Conservation (phyloP, 768 basidiomycete genomes). For the Collybiopsis confluens region DNA sequence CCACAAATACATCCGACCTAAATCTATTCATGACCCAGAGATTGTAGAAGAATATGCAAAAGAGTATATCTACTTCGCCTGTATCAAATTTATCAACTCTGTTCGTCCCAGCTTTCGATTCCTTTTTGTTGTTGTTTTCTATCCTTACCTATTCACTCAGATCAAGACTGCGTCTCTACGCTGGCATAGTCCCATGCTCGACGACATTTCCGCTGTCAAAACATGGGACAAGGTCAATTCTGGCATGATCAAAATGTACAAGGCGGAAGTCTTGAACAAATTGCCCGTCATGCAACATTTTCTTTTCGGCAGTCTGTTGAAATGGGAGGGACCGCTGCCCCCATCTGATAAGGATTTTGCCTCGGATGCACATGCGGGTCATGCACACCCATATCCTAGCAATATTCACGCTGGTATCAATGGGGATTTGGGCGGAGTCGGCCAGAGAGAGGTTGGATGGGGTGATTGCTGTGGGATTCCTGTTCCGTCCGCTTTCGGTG, state of each 20-base stretch:
- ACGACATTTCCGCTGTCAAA: slow-evolving; percentile 93
- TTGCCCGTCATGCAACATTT: slow-evolving; percentile 97
- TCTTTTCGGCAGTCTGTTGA: slow-evolving; percentile 80
- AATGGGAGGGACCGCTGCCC: slow-evolving; percentile 57
- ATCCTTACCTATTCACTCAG: slow-evolving; percentile 29
- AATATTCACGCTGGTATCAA: neutral
- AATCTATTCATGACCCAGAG: slow-evolving; percentile 88
- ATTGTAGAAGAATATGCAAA: slow-evolving; percentile 88
- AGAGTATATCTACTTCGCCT: slow-evolving; percentile 96
- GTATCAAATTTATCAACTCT: slow-evolving; percentile 94
- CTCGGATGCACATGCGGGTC: slow-evolving; percentile 37
- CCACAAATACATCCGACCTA: slow-evolving; percentile 88
- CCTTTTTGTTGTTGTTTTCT: neutral
- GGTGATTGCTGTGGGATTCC: slow-evolving; percentile 92
- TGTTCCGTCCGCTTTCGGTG: slow-evolving; percentile 78
- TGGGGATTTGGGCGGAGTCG: slow-evolving; percentile 36
- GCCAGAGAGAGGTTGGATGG: slow-evolving; percentile 61
- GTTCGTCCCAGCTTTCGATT: slow-evolving; percentile 36
- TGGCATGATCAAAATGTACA: slow-evolving; percentile 98
- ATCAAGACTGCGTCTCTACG: slow-evolving; percentile 93
- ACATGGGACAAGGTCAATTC: slow-evolving; percentile 96
- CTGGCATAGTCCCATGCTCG: slow-evolving; percentile 99
- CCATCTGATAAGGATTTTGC: slow-evolving; percentile 26
- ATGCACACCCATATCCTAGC: slow-evolving; percentile 37
- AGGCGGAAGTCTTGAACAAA: slow-evolving; percentile 90